Conservation (phyloP, 2,329 filamentous ascomycete genomes). For the Fusarium dlaminii region DNA sequence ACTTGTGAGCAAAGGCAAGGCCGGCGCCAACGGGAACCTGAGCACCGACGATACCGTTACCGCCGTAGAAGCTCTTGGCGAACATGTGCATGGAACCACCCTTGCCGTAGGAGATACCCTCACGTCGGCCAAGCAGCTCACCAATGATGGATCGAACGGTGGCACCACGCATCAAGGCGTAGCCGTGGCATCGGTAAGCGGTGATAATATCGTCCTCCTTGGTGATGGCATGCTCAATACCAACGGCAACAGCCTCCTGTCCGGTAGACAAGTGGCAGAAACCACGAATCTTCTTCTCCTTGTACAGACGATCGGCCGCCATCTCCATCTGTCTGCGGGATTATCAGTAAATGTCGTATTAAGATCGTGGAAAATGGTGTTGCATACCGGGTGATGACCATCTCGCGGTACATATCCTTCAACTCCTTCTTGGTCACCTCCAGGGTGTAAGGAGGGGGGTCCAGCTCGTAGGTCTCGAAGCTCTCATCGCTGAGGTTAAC, state of each 20-base stretch:
- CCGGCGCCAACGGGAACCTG: slow-evolving; percentile 98
- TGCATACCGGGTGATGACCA: slow-evolving; percentile 90
- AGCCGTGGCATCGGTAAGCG: slow-evolving; percentile 98
- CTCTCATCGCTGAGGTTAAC: slow-evolving; percentile 96
- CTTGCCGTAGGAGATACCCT: slow-evolving; percentile 98
- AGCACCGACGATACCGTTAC: slow-evolving; percentile 98
- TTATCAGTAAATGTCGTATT: slow-evolving; percentile 43
- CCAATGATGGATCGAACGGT: slow-evolving; percentile 93
- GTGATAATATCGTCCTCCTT: slow-evolving; percentile 96
- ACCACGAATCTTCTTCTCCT: slow-evolving; percentile 99
- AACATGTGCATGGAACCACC: slow-evolving; percentile 99
- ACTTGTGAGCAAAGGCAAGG: slow-evolving; percentile 96
- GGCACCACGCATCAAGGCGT: slow-evolving; percentile 94
- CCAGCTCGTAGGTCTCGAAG: slow-evolving; percentile 99
- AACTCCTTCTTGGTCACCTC: slow-evolving; percentile 96
- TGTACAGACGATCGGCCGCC: slow-evolving; percentile 98
- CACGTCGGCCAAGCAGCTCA: slow-evolving; percentile 91
- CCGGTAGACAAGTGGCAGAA: slow-evolving; percentile 99
- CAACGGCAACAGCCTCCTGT: slow-evolving; percentile 96
- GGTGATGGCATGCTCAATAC: slow-evolving; percentile 95
- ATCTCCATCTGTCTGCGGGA: slow-evolving; percentile 93
- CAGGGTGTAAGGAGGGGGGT: slow-evolving; percentile 92
- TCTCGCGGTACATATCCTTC: slow-evolving; percentile 99
- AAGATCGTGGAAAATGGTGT: background rate
- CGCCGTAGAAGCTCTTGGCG: slow-evolving; percentile 95